Base-by-base conservation (phyloP, 116 monocot species). In the Trichopus zeylanicus region DNA sequence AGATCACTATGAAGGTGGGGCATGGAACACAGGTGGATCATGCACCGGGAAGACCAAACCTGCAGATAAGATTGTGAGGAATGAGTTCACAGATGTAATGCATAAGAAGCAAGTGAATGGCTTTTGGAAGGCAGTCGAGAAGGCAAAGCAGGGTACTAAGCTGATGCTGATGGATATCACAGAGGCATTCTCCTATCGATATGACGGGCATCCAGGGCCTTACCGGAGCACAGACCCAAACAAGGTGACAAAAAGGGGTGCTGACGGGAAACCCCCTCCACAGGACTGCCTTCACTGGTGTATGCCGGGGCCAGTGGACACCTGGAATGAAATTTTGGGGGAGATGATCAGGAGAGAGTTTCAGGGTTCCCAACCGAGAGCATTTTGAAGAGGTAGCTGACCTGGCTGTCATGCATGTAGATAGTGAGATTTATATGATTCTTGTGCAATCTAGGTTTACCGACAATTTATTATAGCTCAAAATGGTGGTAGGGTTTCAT, bases 1-100 rank as follows among this genome's bases (percentile, higher is more conserved):
- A 0, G 82, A 77, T 61, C 93, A 93, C 56, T 93, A 93, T 27
- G 81, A 81, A 27, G 85, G 77, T 23, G 88, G 93, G 16, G 72
- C 73, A 1, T 93, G 93, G 93, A 93, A 93, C 66, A 85, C 93
- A 0, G 93, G 88, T 5, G 93, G 93, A 5, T 88, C 93, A 15
- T 93, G 93, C 74, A 85, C 79, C 0, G 88, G 93, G 8, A 79
- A 88, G 60, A 59, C 33, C 3, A 51, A 7, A 21, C 93, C 93
- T 1, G 74, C 69, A 12, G 54, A 19, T 6, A 65, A 74, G 60
- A 16, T 81, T 22, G 81, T 74, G 20, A 67, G 66, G 57, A 81
- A 79, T 65, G 81, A 51, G n/a, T 80, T 82, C 53, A 93, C 88
- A 0, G 74, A 79, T 38, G 63, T 25, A 20, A 93, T 93, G 93